Base-by-base conservation (phyloP, 257 asterid genomes). In the Solanum paucissectum region DNA sequence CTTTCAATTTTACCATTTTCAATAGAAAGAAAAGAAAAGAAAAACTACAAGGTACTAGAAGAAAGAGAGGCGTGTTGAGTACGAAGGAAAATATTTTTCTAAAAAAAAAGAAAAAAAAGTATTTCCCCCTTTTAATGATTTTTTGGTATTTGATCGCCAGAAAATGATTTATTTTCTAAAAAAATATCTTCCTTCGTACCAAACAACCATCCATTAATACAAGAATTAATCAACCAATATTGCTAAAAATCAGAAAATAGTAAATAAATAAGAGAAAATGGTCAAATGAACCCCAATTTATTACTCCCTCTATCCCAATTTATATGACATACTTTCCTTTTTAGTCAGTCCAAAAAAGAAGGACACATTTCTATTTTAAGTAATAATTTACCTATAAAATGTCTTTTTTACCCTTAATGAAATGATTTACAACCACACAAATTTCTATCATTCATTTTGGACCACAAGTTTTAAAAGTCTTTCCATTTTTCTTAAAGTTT, bases 71-170 rank as follows among this genome's bases (percentile, higher is more conserved):
- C 23, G 4, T 72, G 8, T 9, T 9, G 12, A 10, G 42, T 16
- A 32, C 0, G 42, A 5, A 14, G 4, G 0, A 16, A 32, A 29
- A 29, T 29, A 32, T 0, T 71, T 18, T n/a, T 2, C 14, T 12
- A 0, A 62, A 58, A 58, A 6, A 58, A 1, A 23, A 5, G 13
- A 2, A n/a, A n/a, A 62, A 62, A n/a, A 23, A 4, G 0, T 4
- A 7, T 34, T 73, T 73, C 49, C 44, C 9, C 44, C 9, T 1
- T 73, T 34, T 18, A 9, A 34, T 32, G 6, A 16, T 7, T 4
- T 71, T 32, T 33, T 13, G 2, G 0, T 7, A 7, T 33, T 71
- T 71, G 42, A 7, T 71, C 0, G 1, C 42, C 0, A 16, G 25
- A 71, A 71, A 32, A 32, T 20, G 32, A 29, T 29, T 29, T 29